Conservation (phyloP, 352 stramenopile genomes). For the Blastocystis sp. region DNA sequence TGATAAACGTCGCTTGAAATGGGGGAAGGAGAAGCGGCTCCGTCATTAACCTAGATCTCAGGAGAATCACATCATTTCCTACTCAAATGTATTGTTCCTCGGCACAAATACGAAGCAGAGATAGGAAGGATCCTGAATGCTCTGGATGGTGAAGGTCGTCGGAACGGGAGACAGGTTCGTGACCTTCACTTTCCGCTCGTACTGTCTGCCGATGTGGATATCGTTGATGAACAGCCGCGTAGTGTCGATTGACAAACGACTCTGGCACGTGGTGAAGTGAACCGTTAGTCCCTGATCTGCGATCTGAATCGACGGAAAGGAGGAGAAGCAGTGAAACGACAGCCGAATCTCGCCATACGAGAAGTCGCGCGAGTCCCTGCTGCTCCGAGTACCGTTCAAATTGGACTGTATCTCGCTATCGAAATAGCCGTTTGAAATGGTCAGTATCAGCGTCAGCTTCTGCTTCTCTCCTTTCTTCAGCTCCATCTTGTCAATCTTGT, state of each 20-base stretch:
- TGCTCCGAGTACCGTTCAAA: not conserved
- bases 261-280: slow-evolving; percentile 41
- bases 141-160: slow-evolving; percentile 36
- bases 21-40: not conserved
- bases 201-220: slow-evolving; percentile 39
- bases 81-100: not conserved
- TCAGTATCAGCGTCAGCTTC: slow-evolving; percentile 19
- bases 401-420: not conserved
- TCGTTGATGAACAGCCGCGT: slow-evolving; percentile 39
- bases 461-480: slow-evolving; percentile 25
- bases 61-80: not conserved
- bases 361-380: not conserved
- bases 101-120: slow-evolving; percentile 32
- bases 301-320: not conserved
- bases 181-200: slow-evolving; percentile 41
- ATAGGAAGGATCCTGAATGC: not conserved
- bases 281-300: slow-evolving; percentile 2
- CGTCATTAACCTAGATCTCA: slow-evolving; percentile 22
- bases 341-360: not conserved
- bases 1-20: not conserved
- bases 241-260: not conserved
- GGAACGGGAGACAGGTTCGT: slow-evolving; percentile 38
- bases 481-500: slow-evolving; percentile 26
- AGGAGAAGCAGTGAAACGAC: slow-evolving; percentile 42
- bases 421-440: not conserved